Percentiles rank a stretch among this genome's conserved stretches.
Evolutionary conservation across 306 rosid genomes (phyloP).

Genomic region (Inga leiocalycina): DNA sequence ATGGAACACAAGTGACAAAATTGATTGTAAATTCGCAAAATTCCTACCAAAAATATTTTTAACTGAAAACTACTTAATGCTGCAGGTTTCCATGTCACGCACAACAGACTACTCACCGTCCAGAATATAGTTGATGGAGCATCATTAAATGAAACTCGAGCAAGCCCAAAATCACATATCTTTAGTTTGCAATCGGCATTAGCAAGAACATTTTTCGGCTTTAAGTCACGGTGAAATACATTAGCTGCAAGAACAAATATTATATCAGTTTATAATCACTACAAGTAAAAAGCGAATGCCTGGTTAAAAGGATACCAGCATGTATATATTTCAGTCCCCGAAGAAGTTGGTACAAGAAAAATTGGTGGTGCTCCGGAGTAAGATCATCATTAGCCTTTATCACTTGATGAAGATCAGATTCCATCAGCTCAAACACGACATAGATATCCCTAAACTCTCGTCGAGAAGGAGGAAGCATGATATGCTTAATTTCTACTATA

Average conservation of each 20-base stretch:
- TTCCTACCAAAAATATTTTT: slow-evolving; percentile 16
- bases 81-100: slow-evolving; percentile 31
- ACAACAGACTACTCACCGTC: slow-evolving; percentile 68
- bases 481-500: slow-evolving; percentile 51
- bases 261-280: neutral
- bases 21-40: slow-evolving; percentile 19
- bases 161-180: slow-evolving; percentile 99
- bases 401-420: slow-evolving; percentile 60
- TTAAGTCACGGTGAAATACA: slow-evolving; percentile 96
- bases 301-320: slow-evolving; percentile 57
- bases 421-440: slow-evolving; percentile 59
- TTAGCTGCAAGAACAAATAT: slow-evolving; percentile 64
- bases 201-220: slow-evolving; percentile 98
- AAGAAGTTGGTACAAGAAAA: slow-evolving; percentile 95
- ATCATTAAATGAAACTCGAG: slow-evolving; percentile 94
- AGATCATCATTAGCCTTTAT: slow-evolving; percentile 52
- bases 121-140: slow-evolving; percentile 96
- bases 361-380: slow-evolving; percentile 54
- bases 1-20: neutral
- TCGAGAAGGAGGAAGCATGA: slow-evolving; percentile 55
- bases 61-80: neutral
- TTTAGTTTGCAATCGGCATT: slow-evolving; percentile 97
- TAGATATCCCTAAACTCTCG: slow-evolving; percentile 52
- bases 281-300: slow-evolving; percentile 12
- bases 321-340: slow-evolving; percentile 90